phyloP scores from a whole-genome alignment of 148 eudicot species.

The Rhododendron williamsianum region DNA sequence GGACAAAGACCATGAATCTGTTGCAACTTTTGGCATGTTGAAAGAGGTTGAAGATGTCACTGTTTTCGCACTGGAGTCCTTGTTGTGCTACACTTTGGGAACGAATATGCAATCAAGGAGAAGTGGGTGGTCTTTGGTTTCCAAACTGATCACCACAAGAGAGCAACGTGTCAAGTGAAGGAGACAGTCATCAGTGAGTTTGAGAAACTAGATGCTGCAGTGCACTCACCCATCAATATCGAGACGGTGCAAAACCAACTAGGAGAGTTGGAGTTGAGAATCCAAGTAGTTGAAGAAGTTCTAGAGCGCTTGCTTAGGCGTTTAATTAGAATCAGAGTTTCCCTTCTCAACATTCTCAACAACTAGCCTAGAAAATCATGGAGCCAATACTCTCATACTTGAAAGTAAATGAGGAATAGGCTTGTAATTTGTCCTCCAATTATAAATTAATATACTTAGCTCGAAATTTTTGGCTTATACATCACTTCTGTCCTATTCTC shows the following conservation, averaged over 20 bases:
- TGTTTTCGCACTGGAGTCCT: slow-evolving; percentile 12
- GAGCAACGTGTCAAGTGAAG: background rate
- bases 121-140: slow-evolving; percentile 19
- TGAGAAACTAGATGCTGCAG: slow-evolving; percentile 4
- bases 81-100: slow-evolving; percentile 9
- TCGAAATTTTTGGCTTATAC: background rate
- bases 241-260: slow-evolving; percentile 12
- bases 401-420: background rate
- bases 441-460: background rate
- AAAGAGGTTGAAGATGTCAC: slow-evolving; percentile 20
- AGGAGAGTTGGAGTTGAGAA: slow-evolving; percentile 13
- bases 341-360: slow-evolving; percentile 26
- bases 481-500: background rate
- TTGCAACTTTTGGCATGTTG: background rate
- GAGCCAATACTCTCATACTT: background rate
- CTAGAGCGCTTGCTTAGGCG: slow-evolving; percentile 22
- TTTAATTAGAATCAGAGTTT: slow-evolving; percentile 24
- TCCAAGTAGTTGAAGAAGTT: slow-evolving; percentile 18
- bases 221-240: background rate
- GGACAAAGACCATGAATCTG: slow-evolving; percentile 1
- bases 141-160: slow-evolving; percentile 9
- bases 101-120: background rate
- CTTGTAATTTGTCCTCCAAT: background rate
- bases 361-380: background rate
- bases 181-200: slow-evolving; percentile 6